phyloP scores from a whole-genome alignment of 306 rosid species.

The Prunus fruticosa region DNA sequence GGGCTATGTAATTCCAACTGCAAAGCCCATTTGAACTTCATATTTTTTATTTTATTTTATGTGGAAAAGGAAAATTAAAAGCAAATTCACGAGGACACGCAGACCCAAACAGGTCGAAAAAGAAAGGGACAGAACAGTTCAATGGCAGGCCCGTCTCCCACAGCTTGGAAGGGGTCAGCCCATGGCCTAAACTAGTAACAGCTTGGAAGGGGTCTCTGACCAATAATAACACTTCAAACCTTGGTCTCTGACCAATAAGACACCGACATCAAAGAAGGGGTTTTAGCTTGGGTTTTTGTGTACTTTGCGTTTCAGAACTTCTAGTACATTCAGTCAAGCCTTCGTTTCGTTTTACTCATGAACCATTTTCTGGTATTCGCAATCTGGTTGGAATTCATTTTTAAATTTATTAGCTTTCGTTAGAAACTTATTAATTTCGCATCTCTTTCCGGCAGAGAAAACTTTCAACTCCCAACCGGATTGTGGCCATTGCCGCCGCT shows the following conservation, averaged over 20 bases:
- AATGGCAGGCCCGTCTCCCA: too few relatives aligned
- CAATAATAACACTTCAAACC: too few relatives aligned
- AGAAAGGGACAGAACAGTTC: too few relatives aligned
- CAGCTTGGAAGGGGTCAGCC: too few relatives aligned
- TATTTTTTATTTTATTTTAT: not conserved
- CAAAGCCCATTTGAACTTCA: not conserved
- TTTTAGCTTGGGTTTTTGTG: not conserved
- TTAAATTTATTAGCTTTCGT: not conserved
- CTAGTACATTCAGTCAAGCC: not conserved
- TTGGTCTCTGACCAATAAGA: not conserved
- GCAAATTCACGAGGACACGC: too few relatives aligned
- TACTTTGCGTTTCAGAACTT: not conserved
- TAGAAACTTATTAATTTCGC: not conserved
- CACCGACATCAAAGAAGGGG: not conserved
- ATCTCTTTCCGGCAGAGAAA: constrained; percentile 38
- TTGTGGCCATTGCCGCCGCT: constrained; percentile 39
- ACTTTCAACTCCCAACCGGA: constrained; percentile 17
- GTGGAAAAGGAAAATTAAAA: too few relatives aligned
- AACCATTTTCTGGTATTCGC: constrained; percentile 35
- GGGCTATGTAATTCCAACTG: not conserved
- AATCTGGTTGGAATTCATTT: not conserved
- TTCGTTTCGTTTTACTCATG: not conserved
- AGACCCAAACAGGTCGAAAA: too few relatives aligned
- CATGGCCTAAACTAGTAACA: too few relatives aligned
- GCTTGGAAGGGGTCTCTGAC: too few relatives aligned